Evolutionary conservation across 768 basidiomycete species (phyloP).

Genomic region (Tricholomella constricta): DNA sequence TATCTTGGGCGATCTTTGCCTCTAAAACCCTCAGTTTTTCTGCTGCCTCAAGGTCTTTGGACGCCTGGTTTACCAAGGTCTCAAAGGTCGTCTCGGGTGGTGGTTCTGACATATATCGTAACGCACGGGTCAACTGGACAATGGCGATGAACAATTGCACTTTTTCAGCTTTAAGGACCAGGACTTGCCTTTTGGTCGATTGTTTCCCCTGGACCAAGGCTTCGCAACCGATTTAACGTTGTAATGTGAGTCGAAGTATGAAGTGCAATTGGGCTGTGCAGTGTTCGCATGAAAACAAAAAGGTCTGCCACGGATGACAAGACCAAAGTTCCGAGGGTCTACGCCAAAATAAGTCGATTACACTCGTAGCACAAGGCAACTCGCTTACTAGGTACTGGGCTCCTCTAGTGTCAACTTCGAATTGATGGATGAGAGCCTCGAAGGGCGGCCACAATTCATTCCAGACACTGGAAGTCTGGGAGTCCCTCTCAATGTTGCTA

Average conservation of each 20-base stretch:
- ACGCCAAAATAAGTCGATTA: conserved; percentile 5
- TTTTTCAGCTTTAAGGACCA: conserved; percentile 1
- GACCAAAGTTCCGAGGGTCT: conserved; percentile 58
- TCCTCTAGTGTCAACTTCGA: conserved; percentile 49
- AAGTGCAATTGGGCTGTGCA: conserved; percentile 53
- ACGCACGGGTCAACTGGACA: conserved; percentile 54
- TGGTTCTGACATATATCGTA: conserved; percentile 53
- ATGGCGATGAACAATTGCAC: not conserved
- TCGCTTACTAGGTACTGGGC: conserved; percentile 42
- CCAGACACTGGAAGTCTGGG: conserved; percentile 54
- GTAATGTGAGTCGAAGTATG: conserved; percentile 53
- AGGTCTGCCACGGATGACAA: conserved; percentile 67
- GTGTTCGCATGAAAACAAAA: conserved; percentile 60
- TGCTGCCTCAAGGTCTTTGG: conserved; percentile 64
- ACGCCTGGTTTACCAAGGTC: conserved; percentile 55
- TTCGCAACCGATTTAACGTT: conserved; percentile 51
- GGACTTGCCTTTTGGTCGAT: conserved; percentile 49
- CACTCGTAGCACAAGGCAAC: not conserved
- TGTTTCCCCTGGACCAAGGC: conserved; percentile 49
- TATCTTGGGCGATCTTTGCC: conserved; percentile 30
- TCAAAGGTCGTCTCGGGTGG: conserved; percentile 46
- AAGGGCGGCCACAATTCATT: conserved; percentile 79
- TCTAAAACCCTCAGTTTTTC: conserved; percentile 67
- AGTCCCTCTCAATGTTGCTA: conserved; percentile 29
- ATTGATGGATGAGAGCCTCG: conserved; percentile 49